Evolutionary conservation across 306 rosid genomes (phyloP).

Genomic region (Ochetophila trinervis): DNA sequence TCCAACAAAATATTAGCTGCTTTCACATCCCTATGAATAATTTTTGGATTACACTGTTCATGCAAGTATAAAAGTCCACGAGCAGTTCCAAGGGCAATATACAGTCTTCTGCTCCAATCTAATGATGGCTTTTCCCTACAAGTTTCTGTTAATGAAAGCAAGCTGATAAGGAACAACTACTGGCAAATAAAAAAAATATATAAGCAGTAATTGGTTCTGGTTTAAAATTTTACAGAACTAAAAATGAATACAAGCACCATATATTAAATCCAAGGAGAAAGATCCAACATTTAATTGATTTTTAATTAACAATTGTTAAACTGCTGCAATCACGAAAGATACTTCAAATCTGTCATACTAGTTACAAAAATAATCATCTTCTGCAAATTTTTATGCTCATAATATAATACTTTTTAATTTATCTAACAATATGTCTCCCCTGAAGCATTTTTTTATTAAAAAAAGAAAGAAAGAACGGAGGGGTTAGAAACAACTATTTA

Average conservation of each 20-base stretch:
- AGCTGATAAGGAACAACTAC: constrained; percentile 3
- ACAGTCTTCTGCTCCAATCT: constrained; percentile 83
- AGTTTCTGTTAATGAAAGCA: constrained; percentile 43
- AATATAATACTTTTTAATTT: background rate
- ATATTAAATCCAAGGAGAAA: background rate
- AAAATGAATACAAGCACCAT: background rate
- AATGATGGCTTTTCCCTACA: constrained; percentile 69
- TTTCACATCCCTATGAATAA: constrained; percentile 95
- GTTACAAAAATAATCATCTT: background rate
- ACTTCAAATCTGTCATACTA: background rate
- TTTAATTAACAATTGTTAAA: background rate
- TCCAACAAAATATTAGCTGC: constrained; percentile 96
- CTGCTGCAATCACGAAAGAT: too few species aligned
- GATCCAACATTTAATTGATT: background rate
- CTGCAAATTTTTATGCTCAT: too few species aligned
- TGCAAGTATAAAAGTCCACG: constrained; percentile 92
- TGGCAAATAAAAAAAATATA: constrained; percentile 13
- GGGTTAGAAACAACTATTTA: too few species aligned
- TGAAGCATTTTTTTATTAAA: too few species aligned
- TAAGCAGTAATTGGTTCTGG: background rate
- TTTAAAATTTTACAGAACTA: background rate
- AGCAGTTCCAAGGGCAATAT: constrained; percentile 75
- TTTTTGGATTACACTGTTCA: constrained; percentile 89
- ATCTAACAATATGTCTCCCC: too few species aligned
- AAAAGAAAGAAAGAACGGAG: too few species aligned